Percentiles rank a stretch among this genome's conserved stretches.
Evolutionary conservation across 2,329 filamentous ascomycete genomes (phyloP).

Genomic region (Xylaria sp.): DNA sequence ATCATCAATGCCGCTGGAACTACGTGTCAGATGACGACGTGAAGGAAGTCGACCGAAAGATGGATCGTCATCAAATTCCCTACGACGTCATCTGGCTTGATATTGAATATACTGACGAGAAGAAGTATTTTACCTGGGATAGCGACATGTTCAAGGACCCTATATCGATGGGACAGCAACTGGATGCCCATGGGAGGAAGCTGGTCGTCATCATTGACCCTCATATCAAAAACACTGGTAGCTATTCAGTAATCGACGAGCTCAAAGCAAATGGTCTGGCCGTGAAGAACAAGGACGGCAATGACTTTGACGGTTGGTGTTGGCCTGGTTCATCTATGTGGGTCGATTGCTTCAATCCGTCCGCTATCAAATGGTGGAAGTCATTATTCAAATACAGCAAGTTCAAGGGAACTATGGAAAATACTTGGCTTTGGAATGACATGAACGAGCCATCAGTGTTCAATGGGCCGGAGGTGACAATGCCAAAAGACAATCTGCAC

Average conservation of each 20-base stretch:
- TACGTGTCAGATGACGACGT: conserved; percentile 98
- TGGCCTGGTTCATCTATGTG: conserved; percentile 98
- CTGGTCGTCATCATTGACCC: conserved; percentile 95
- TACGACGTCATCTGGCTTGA: conserved; percentile 99
- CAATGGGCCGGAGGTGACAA: conserved; percentile 96
- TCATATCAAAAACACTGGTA: conserved; percentile 91
- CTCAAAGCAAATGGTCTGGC: conserved; percentile 85
- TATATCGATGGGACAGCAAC: conserved; percentile 85
- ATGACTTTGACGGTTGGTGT: conserved; percentile 95
- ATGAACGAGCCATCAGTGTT: conserved; percentile 99
- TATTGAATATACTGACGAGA: conserved; percentile 95
- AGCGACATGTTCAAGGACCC: conserved; percentile 87
- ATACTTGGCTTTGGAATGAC: conserved; percentile 98
- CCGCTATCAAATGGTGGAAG: conserved; percentile 90
- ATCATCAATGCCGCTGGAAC: conserved; percentile 99
- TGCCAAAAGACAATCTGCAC: conserved; percentile 98
- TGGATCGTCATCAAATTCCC: conserved; percentile 93
- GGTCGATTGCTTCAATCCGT: conserved; percentile 96
- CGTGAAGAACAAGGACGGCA: conserved; percentile 88
- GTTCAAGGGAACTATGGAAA: conserved; percentile 87
- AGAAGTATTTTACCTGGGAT: conserved; percentile 99
- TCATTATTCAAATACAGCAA: conserved; percentile 84
- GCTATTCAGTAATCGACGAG: conserved; percentile 81
- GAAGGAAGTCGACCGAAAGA: conserved; percentile 93
- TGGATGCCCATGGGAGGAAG: conserved; percentile 86